These are phyloP conservation scores for Triticum monococcum DNA, from an alignment of 176 grass and related monocot species.

Conservation along the genomic window DNA sequence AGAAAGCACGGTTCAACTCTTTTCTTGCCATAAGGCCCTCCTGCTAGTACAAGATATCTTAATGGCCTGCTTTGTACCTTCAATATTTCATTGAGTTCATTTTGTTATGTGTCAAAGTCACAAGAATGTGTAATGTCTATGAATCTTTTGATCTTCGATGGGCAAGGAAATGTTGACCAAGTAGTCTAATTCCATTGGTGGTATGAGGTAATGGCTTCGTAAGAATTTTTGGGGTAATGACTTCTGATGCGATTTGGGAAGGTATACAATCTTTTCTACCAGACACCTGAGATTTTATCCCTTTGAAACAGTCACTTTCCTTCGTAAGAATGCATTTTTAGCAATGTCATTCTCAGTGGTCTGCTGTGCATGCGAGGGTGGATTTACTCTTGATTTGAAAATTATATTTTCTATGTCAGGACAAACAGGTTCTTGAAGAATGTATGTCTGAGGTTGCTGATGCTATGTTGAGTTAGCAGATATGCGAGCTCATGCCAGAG, in stretches of 20 bases:
- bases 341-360: neutral
- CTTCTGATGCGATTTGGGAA: neutral
- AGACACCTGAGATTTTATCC: neutral
- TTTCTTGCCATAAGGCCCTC: neutral
- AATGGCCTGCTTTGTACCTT: neutral
- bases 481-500: neutral
- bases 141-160: neutral
- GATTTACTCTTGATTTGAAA: no score
- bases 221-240: neutral
- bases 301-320: neutral
- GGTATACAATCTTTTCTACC: neutral
- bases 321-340: neutral
- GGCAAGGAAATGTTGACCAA: neutral
- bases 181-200: neutral
- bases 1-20: neutral
- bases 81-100: neutral
- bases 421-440: no score
- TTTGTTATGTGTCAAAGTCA: neutral
- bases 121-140: neutral
- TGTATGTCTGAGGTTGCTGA: no score
- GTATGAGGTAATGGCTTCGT: no score
- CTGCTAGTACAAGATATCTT: neutral
- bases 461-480: no score
- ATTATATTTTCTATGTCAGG: no score
- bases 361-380: neutral